Conservation (phyloP, 2,329 filamentous ascomycete species). For the Monilinia fructigena region DNA sequence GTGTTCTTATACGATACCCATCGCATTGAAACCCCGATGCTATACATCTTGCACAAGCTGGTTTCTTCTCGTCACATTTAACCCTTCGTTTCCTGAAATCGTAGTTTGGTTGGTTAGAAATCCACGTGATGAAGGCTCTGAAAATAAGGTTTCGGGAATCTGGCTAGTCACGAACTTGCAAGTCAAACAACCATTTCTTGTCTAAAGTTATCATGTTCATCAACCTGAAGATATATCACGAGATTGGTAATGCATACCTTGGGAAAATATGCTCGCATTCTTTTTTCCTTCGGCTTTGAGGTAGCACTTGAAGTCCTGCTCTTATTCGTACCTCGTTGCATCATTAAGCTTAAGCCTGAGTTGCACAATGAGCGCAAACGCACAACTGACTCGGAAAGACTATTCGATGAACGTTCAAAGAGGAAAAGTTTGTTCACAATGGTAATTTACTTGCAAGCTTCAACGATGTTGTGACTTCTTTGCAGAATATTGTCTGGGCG, state of each 20-base stretch:
- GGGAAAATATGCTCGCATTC: not conserved
- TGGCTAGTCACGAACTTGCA: constrained; percentile 9
- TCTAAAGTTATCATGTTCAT: not conserved
- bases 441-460: not conserved
- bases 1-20: not conserved
- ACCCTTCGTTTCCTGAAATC: not conserved
- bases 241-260: not conserved
- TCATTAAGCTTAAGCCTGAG: not conserved
- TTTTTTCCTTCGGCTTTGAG: not conserved
- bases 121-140: not conserved
- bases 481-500: too few relatives aligned
- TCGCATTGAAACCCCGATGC: not conserved
- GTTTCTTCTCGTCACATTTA: constrained; percentile 5
- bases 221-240: not conserved
- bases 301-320: not conserved
- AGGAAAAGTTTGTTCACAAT: not conserved
- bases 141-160: not conserved
- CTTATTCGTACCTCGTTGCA: not conserved
- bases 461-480: not conserved
- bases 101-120: not conserved
- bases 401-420: not conserved
- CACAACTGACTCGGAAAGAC: not conserved
- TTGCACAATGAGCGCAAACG: not conserved
- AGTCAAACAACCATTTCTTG: not conserved
- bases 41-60: not conserved